Base-by-base conservation (phyloP, 176 grass and related monocot species). In the Melocanna baccifera region DNA sequence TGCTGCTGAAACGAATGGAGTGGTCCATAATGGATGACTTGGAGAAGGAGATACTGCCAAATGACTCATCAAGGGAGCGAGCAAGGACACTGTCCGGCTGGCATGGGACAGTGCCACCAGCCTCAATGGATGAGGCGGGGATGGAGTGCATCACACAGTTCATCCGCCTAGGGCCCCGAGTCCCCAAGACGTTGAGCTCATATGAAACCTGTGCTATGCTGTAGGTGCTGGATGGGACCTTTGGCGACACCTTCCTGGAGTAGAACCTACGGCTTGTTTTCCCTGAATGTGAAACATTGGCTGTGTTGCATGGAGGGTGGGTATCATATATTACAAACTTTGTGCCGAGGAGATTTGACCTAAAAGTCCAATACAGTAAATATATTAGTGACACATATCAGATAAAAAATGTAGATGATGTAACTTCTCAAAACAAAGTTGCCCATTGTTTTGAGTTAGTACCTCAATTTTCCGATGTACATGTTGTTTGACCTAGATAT, bases 391-490 rank as follows among this genome's bases (percentile, higher is more conserved):
- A n/a, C n/a, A 57, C 14, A 29, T 48, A 5, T 78, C 42, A 66
- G 29, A 48, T 13, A 64, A 84, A 36, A 84, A 69, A 4, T 19
- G 18, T 73, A 13, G 15, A 36, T 62, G 30, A 63, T 79, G 32
- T 48, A 94, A 36, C 67, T 69, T 82, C 51, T 86, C 64, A 55
- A 74, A 89, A 61, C 5, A 52, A 52, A 51, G 40, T 72, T 77
- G 40, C 30, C 65, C 14, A 2, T 46, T 52, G 13, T 76, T 76
- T 69, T 83, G 30, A 73, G 34, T 69, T 62, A 62, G 52, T 89
- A 97, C 94, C 94, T 92, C 81, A 97, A 75, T 84, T 97, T 97
- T 83, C 94, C 94, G 15, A 94, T 91, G 72, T 94, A 92, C 76
- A 77, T 87, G 87, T 87, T 89, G 86, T 86, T 94, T 86, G 92